Conservation (phyloP, 2,329 filamentous ascomycete species). For the Monosporascus ibericus region DNA sequence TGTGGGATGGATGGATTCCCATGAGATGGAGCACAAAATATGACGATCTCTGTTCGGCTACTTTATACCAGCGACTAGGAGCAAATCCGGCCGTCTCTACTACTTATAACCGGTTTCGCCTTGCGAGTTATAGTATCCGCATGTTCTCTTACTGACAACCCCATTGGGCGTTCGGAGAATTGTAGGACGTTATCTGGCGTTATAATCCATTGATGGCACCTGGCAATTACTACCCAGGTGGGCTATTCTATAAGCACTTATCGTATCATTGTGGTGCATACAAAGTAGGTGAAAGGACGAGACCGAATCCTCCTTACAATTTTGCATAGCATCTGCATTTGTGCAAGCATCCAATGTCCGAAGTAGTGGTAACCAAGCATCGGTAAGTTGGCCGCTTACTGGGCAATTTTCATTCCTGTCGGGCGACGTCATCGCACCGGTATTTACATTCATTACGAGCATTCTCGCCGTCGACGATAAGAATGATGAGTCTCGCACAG, state of each 20-base stretch:
- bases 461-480: background rate
- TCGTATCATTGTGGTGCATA: background rate
- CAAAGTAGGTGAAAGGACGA: background rate
- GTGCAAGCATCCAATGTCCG: background rate
- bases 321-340: background rate
- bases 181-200: background rate
- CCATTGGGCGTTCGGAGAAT: background rate
- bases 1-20: no score
- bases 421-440: background rate
- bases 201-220: background rate
- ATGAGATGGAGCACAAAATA: no score
- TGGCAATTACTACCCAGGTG: background rate
- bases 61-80: no score
- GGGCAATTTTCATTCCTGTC: background rate
- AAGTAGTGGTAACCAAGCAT: background rate
- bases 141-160: background rate
- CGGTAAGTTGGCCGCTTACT: background rate
- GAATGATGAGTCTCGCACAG: background rate
- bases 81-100: background rate
- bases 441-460: no score
- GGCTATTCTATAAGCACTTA: background rate
- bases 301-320: background rate
- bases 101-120: background rate
- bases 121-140: background rate
- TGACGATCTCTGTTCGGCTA: no score